Conservation (phyloP, 306 rosid genomes). For the Geum urbanum region DNA sequence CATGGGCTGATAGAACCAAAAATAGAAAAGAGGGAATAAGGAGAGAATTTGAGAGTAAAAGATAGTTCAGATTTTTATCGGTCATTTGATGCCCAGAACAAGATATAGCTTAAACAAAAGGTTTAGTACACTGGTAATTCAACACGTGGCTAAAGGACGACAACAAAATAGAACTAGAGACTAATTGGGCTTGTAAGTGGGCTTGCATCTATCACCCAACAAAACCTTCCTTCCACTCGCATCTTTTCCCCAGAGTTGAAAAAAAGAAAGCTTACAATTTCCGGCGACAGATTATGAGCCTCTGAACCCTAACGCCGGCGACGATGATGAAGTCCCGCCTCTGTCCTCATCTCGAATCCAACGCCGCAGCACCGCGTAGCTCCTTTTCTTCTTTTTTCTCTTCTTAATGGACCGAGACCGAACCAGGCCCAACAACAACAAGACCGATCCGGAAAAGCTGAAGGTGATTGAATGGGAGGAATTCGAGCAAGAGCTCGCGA, state of each 20-base stretch:
- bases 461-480: conserved; percentile 80
- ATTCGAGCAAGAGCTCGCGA: conserved; percentile 74
- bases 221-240: neutral
- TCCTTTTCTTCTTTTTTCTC: neutral
- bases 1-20: no score
- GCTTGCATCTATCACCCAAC: no score
- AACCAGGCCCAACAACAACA: conserved; percentile 19
- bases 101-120: no score
- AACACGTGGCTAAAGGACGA: no score
- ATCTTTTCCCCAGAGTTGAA: conserved; percentile 20
- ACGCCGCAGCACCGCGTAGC: neutral
- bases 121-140: no score
- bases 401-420: conserved; percentile 52
- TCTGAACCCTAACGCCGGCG: conserved; percentile 21
- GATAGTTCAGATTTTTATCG: no score
- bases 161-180: no score
- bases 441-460: conserved; percentile 44
- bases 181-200: no score
- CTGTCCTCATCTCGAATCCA: conserved; percentile 22
- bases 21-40: no score
- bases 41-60: no score
- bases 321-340: conserved; percentile 73
- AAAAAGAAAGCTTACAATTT: no score
- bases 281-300: neutral
- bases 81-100: no score